Evolutionary conservation across 2,329 filamentous ascomycete species (phyloP).

Genomic region (Aureobasidium musti): DNA sequence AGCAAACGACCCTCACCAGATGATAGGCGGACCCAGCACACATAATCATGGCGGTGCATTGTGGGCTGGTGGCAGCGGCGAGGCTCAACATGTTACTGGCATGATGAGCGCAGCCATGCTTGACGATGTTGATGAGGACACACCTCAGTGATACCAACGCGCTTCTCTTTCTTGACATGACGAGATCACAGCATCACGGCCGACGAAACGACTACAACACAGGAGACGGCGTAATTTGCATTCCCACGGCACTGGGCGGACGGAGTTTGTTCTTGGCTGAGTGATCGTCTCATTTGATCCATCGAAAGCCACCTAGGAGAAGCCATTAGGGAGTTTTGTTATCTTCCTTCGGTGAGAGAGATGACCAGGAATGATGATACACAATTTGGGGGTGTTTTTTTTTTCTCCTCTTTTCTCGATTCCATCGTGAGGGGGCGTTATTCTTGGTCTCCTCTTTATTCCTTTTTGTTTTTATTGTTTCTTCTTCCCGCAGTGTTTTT

Average conservation of each 20-base stretch:
- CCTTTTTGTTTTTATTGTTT: no score
- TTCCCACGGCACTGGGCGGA: background rate
- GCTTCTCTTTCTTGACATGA: background rate
- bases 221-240: background rate
- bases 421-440: no score
- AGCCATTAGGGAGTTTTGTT: background rate
- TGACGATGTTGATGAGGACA: slow-evolving; percentile 42
- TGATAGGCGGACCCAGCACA: background rate
- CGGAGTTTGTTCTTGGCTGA: background rate
- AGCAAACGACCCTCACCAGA: background rate
- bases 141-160: background rate
- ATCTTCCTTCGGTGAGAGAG: background rate
- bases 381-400: background rate
- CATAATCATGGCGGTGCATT: slow-evolving; percentile 22
- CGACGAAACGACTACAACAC: background rate
- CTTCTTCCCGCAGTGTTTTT: no score
- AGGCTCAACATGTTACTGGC: slow-evolving; percentile 42
- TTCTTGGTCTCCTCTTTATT: no score
- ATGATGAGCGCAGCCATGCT: slow-evolving; percentile 45
- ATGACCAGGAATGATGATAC: background rate
- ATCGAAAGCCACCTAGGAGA: background rate
- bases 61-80: slow-evolving; percentile 25
- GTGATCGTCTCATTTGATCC: background rate
- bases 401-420: background rate
- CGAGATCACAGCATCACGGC: background rate